Evolutionary conservation across 495 filamentous ascomycete species (phyloP), one percentile per base, ranked within the genome.

Genomic region (Antarctomyces pellizariae): DNA sequence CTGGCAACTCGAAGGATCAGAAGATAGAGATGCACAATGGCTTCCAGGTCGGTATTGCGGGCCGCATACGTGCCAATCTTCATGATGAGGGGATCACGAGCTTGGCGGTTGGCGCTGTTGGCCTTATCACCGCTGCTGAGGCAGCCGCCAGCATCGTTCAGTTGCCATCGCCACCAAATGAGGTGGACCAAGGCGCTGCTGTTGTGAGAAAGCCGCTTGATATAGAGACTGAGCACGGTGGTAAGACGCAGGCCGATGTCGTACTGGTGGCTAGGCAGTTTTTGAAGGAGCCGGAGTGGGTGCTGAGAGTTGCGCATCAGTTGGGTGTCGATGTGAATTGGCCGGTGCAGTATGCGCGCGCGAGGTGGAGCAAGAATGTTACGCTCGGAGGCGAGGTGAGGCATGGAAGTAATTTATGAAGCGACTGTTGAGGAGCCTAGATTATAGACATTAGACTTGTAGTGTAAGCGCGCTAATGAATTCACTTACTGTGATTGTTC

Each of bases 51-150:
- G 57, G 62, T 20, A 51, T 78, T 18, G 73, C 75, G 1, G 62
- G 48, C 1, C 44, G 49, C 33, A 56, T 78, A 31, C 56, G 69
- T 18, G 49, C 55, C 16, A 61, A 54, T 13, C 49, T 79, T 29
- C 51, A 51, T 8, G 54, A 47, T 16, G 54, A 56, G 9, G 66
- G 65, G 0, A 50, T 64, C 31, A 51, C 43, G 26, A 43, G 53
- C 8, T 43, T 80, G 31, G 30, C 59, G 2, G 62, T 83, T 22
- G 69, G 66, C n/a, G 65, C 70, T n/a, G 75, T 83, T 1, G 77
- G 77, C 2, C 43, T 67, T 31, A 69, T 86, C 38, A 72, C 59
- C 6, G 56, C 62, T 28, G 64, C 66, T 4, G 56, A 65, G 28
- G 56, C 55, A 28, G 71, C 71, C n/a, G 47, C 54, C 19, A 29